These are phyloP conservation scores for Fusarium sp. DNA, from an alignment of 2,329 filamentous ascomycete species.

Conservation along the genomic window DNA sequence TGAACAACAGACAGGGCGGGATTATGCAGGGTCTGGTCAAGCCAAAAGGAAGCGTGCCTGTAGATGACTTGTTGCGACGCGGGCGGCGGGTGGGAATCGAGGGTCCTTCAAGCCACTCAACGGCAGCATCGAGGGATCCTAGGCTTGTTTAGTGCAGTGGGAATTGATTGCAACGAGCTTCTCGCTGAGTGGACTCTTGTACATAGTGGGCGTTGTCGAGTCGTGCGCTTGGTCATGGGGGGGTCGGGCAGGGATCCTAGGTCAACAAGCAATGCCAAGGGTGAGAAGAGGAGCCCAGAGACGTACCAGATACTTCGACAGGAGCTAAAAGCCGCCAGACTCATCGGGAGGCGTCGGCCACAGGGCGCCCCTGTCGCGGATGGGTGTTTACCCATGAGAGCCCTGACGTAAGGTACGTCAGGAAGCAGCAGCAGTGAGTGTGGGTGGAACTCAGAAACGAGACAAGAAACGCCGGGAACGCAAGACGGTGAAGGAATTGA, in stretches of 20 bases:
- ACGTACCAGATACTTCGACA: conserved; percentile 43
- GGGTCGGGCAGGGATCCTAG: conserved; percentile 40
- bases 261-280: conserved; percentile 46
- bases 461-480: conserved; percentile 47
- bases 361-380: conserved; percentile 43
- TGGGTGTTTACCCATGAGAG: conserved; percentile 45
- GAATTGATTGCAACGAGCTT: conserved; percentile 43
- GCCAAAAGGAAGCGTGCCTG: conserved; percentile 37
- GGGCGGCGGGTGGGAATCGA: conserved; percentile 42
- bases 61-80: conserved; percentile 38
- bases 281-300: conserved; percentile 29
- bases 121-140: conserved; percentile 47
- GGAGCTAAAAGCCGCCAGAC: conserved; percentile 40
- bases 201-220: conserved; percentile 36
- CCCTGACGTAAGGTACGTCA: conserved; percentile 49
- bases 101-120: conserved; percentile 47
- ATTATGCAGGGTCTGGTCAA: conserved; percentile 49
- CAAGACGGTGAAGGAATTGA: conserved; percentile 50
- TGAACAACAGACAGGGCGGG: conserved; percentile 42
- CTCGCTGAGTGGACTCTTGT: conserved; percentile 28
- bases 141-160: conserved; percentile 46
- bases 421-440: conserved; percentile 39
- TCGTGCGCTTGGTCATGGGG: conserved; percentile 45
- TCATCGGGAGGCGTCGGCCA: conserved; percentile 46
- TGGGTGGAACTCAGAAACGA: conserved; percentile 44